Percentiles rank a stretch among this genome's conserved stretches.
Conservation (phyloP, 2,329 filamentous ascomycete genomes). For the Alternaria rosae region DNA sequence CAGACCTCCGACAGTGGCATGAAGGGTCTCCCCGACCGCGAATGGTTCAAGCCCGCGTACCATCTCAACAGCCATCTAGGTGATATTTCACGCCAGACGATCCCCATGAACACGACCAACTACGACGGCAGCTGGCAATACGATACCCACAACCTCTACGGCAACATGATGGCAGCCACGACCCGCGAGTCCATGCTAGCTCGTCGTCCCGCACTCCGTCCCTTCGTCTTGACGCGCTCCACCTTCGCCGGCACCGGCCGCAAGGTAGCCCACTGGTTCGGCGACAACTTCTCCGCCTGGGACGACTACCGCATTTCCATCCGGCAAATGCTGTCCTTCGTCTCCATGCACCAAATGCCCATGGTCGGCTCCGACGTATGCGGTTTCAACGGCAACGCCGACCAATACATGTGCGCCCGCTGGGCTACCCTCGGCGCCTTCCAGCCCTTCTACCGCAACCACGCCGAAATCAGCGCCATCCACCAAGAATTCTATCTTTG, state of each 20-base stretch:
- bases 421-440: slow-evolving; percentile 79
- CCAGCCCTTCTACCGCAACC: slow-evolving; percentile 78
- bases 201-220: slow-evolving; percentile 69
- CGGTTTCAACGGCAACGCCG: slow-evolving; percentile 73
- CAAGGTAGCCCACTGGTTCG: slow-evolving; percentile 68
- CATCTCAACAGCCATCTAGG: slow-evolving; percentile 68
- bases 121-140: slow-evolving; percentile 72
- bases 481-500: slow-evolving; percentile 78
- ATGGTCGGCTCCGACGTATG: slow-evolving; percentile 71
- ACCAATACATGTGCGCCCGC: slow-evolving; percentile 74
- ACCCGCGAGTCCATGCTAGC: slow-evolving; percentile 71
- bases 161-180: slow-evolving; percentile 74
- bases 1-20: slow-evolving; percentile 49
- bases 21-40: slow-evolving; percentile 67
- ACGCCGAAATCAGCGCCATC: slow-evolving; percentile 64
- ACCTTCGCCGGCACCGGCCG: slow-evolving; percentile 76
- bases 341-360: slow-evolving; percentile 57
- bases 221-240: slow-evolving; percentile 76
- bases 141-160: slow-evolving; percentile 81
- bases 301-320: slow-evolving; percentile 54
- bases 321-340: slow-evolving; percentile 55
- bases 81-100: slow-evolving; percentile 56
- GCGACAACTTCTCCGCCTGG: slow-evolving; percentile 60
- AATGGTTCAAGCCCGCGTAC: slow-evolving; percentile 71
- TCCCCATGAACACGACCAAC: slow-evolving; percentile 73